These are phyloP conservation scores for Phyllosticta citribraziliensis DNA, from an alignment of 2,329 filamentous ascomycete genomes.

Conservation along the genomic window DNA sequence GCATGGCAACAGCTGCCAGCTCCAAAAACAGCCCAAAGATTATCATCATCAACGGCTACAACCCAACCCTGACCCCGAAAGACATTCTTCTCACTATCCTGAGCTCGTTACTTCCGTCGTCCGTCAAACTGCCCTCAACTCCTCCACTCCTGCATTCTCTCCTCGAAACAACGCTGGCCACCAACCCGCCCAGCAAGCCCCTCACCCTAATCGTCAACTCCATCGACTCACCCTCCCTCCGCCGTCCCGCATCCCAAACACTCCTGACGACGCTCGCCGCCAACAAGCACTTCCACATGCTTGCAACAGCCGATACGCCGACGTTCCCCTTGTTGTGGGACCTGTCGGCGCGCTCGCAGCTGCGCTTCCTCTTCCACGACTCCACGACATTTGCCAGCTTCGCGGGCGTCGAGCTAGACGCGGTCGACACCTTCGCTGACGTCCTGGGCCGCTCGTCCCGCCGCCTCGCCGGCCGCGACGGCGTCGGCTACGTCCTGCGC, in stretches of 20 bases:
- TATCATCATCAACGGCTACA: constrained; percentile 80
- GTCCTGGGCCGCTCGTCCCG: constrained; percentile 72
- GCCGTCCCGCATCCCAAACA: constrained; percentile 58
- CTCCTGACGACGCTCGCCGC: constrained; percentile 68
- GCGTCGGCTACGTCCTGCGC: constrained; percentile 81
- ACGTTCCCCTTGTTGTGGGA: constrained; percentile 88
- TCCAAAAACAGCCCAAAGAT: constrained; percentile 46
- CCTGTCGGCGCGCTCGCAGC: constrained; percentile 67
- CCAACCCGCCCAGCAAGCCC: constrained; percentile 23
- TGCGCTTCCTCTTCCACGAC: constrained; percentile 87
- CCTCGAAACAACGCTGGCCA: constrained; percentile 52
- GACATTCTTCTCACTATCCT: constrained; percentile 63
- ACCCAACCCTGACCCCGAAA: constrained; percentile 53
- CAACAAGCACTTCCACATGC: constrained; percentile 59
- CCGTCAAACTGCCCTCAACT: constrained; percentile 51
- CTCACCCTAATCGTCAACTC: constrained; percentile 59
- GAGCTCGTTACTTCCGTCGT: constrained; percentile 45
- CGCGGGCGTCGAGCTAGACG: constrained; percentile 56
- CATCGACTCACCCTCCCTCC: constrained; percentile 69
- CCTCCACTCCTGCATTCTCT: constrained; percentile 59
- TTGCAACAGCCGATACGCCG: constrained; percentile 79
- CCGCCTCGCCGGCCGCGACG: constrained; percentile 78
- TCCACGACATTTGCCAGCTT: constrained; percentile 80
- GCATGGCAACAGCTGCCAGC: constrained; percentile 16
- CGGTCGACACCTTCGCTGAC: constrained; percentile 83